Evolutionary conservation across 1,284 basidiomycete species (phyloP).

Genomic region (Papiliotrema nemorosa): DNA sequence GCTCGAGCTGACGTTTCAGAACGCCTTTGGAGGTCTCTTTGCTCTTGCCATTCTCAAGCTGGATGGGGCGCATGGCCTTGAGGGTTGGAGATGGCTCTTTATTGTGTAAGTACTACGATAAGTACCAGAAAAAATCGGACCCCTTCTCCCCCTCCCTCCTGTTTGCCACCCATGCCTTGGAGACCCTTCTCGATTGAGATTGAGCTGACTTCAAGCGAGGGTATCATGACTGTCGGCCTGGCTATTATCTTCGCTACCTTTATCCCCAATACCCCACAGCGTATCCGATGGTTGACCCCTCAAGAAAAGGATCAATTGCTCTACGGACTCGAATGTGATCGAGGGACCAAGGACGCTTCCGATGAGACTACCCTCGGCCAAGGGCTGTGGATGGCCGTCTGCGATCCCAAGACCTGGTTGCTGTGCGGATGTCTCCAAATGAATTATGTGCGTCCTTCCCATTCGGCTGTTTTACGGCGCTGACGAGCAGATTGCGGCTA

Average conservation of each 20-base stretch:
- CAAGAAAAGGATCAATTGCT: constrained; percentile 34
- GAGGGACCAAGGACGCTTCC: constrained; percentile 31
- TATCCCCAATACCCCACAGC: constrained; percentile 40
- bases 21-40: constrained; percentile 46
- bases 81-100: constrained; percentile 37
- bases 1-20: constrained; percentile 13
- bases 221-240: constrained; percentile 29
- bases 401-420: constrained; percentile 41
- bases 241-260: constrained; percentile 29
- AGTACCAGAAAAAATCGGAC: too few relatives aligned
- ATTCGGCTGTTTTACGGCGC: too few relatives aligned
- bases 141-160: too few relatives aligned
- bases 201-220: background rate
- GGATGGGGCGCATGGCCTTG: constrained; percentile 30
- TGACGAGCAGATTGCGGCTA: too few relatives aligned
- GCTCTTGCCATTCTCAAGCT: constrained; percentile 33
- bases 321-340: constrained; percentile 40
- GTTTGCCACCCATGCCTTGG: too few relatives aligned
- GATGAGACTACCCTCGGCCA: constrained; percentile 23
- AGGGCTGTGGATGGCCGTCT: constrained; percentile 32
- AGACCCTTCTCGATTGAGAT: background rate
- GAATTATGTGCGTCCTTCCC: constrained; percentile 34
- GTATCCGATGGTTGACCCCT: constrained; percentile 30
- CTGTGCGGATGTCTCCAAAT: constrained; percentile 19
- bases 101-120: constrained; percentile 19